phyloP scores from a whole-genome alignment of 164 flowering plant genomes.

The Stephania cephalantha region DNA sequence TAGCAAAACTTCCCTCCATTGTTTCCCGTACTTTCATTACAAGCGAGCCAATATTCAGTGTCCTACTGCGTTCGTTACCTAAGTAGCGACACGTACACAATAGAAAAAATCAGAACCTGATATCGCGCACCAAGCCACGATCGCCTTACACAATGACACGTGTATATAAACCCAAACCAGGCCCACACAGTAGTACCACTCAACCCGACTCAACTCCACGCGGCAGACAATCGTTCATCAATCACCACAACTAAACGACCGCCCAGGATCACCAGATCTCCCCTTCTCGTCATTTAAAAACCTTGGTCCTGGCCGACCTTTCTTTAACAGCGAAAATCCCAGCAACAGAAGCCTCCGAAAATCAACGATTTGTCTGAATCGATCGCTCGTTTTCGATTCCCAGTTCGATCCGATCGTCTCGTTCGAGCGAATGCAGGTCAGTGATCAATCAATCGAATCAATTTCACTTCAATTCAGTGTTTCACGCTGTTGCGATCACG shows the following conservation, averaged over 20 bases:
- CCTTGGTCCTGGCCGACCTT: not conserved
- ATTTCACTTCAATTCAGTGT: constrained; percentile 4
- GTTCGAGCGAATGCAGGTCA: constrained; percentile 17
- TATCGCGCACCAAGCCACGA: too few species aligned
- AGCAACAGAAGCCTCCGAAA: constrained; percentile 15
- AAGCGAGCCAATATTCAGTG: too few species aligned
- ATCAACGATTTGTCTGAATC: not conserved
- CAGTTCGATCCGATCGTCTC: constrained; percentile 10
- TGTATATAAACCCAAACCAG: too few species aligned
- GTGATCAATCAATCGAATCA: not conserved
- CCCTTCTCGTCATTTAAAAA: not conserved
- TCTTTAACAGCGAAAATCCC: constrained; percentile 9
- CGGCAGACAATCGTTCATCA: not conserved
- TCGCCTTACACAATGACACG: too few species aligned
- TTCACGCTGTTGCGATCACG: not conserved
- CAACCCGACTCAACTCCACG: not conserved
- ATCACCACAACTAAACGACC: not conserved
- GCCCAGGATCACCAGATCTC: not conserved
- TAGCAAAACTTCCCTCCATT: too few species aligned
- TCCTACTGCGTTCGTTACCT: too few species aligned
- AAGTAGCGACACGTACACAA: too few species aligned
- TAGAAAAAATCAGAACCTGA: too few species aligned
- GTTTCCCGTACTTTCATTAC: too few species aligned
- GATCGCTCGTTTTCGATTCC: not conserved
- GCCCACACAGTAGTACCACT: not conserved